These are phyloP conservation scores for Dorcoceras hygrometricum DNA, from an alignment of 257 asterid genomes.

Conservation along the genomic window DNA sequence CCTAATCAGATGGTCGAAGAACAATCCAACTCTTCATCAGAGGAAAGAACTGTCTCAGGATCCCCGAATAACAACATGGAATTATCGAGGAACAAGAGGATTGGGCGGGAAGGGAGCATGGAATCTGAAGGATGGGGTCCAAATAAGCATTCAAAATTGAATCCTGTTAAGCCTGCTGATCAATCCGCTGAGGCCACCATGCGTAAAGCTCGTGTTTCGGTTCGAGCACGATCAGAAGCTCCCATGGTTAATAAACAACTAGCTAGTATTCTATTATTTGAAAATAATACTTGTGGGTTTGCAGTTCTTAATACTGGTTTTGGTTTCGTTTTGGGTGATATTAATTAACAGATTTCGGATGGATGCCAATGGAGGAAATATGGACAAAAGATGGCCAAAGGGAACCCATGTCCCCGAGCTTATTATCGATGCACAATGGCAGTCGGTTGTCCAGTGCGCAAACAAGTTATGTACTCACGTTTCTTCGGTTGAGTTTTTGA, in stretches of 20 bases:
- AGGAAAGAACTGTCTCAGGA: conserved; percentile 73
- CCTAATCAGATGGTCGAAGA: conserved; percentile 32
- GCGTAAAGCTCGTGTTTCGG: conserved; percentile 97
- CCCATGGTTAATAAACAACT: conserved; percentile 45
- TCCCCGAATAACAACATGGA: conserved; percentile 40
- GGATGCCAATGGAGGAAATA: conserved; percentile 99
- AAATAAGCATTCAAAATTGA: conserved; percentile 46
- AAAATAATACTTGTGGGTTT: not conserved
- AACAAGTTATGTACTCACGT: conserved; percentile 49
- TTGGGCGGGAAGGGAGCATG: conserved; percentile 65
- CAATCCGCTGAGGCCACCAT: conserved; percentile 72
- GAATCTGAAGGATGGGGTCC: conserved; percentile 74
- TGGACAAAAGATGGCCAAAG: conserved; percentile 97
- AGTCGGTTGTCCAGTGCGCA: conserved; percentile 92
- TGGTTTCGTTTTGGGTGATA: not conserved
- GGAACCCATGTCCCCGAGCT: conserved; percentile 95
- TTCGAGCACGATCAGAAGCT: conserved; percentile 97
- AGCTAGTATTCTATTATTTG: not conserved
- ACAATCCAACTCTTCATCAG: conserved; percentile 59
- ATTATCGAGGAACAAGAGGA: conserved; percentile 35
- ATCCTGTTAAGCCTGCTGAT: conserved; percentile 36
- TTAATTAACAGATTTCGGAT: conserved; percentile 60
- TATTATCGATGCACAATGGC: conserved; percentile 96
- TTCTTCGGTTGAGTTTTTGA: not conserved
- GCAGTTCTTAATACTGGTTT: not conserved